These are phyloP conservation scores for Boletus coccyginus DNA, from an alignment of 768 basidiomycete species.

Conservation along the genomic window DNA sequence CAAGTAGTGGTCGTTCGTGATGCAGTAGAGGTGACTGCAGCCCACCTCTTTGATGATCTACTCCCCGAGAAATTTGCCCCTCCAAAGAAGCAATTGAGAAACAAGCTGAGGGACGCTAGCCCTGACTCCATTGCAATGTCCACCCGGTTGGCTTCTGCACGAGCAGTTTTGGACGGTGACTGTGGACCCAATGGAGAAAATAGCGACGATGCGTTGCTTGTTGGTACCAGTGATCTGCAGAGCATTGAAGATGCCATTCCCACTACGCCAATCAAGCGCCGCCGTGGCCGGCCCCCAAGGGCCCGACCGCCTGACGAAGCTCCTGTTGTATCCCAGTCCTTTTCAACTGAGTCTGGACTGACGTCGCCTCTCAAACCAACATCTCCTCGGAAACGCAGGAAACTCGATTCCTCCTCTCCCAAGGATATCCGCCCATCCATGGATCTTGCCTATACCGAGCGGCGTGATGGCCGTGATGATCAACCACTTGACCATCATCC, in stretches of 20 bases:
- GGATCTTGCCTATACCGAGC: neutral
- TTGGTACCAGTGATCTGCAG: constrained; percentile 1
- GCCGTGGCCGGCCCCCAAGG: constrained; percentile 33
- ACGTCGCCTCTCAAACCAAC: constrained; percentile 16
- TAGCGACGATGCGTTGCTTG: constrained; percentile 6
- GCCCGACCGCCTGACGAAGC: constrained; percentile 13
- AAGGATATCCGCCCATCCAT: constrained; percentile 20
- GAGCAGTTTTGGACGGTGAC: constrained; percentile 12
- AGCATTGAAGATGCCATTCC: constrained; percentile 4
- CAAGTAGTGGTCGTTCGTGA: constrained; percentile 1
- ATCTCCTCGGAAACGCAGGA: constrained; percentile 44
- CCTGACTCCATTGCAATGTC: constrained; percentile 17
- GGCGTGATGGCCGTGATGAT: constrained; percentile 6
- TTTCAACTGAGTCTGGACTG: constrained; percentile 5
- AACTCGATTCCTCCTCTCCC: constrained; percentile 36
- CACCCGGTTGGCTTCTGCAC: constrained; percentile 20
- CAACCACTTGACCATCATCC: neutral
- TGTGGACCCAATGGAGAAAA: constrained; percentile 7
- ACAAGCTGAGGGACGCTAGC: constrained; percentile 11
- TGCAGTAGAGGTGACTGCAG: constrained; percentile 21
- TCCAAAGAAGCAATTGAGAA: constrained; percentile 20
- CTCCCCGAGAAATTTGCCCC: constrained; percentile 13
- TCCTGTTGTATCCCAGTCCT: neutral
- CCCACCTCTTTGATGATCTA: constrained; percentile 33
- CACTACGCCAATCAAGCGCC: constrained; percentile 28